A percentile compares a stretch with the other conserved stretches of the same genome.
Conservation (phyloP, 495 filamentous ascomycete genomes). For the Coniosporium apollinis region DNA sequence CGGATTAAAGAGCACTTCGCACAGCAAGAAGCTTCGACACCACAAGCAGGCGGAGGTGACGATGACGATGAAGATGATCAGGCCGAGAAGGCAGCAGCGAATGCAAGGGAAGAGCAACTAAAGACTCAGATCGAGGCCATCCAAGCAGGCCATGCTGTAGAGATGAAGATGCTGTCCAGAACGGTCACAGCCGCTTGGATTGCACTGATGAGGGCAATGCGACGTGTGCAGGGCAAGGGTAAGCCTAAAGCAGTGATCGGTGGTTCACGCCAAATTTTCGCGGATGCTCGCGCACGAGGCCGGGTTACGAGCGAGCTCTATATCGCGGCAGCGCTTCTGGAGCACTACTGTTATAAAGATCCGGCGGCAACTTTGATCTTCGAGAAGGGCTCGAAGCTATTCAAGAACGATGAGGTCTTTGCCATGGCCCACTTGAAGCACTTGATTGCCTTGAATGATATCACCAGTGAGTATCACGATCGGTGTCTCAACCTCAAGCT, state of each 20-base stretch:
- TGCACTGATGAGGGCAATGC: conserved; percentile 80
- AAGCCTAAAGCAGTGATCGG: conserved; percentile 43
- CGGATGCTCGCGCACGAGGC: conserved; percentile 68
- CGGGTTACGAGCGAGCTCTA: conserved; percentile 87
- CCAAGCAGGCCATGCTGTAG: conserved; percentile 48
- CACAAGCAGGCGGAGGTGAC: conserved; percentile 40
- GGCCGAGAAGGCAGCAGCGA: conserved; percentile 31
- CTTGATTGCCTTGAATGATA: conserved; percentile 74
- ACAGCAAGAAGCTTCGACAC: conserved; percentile 16
- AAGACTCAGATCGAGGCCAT: conserved; percentile 48
- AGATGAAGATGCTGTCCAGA: conserved; percentile 54
- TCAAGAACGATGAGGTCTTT: conserved; percentile 81
- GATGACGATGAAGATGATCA: conserved; percentile 39
- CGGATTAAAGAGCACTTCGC: conserved; percentile 46
- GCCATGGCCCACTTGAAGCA: conserved; percentile 90
- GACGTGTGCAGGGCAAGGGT: conserved; percentile 86
- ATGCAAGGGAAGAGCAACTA: conserved; percentile 15
- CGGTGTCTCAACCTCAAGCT: neutral
- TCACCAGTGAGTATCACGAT: conserved; percentile 54
- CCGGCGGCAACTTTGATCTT: conserved; percentile 83
- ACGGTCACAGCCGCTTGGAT: conserved; percentile 88
- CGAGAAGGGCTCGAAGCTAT: conserved; percentile 79
- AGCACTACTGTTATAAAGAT: conserved; percentile 92
- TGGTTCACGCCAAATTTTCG: conserved; percentile 72
- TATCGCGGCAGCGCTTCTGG: conserved; percentile 75